These are phyloP conservation scores for Umbelopsis sp. DNA, from an alignment of 371 early-diverging fungal species.

Conservation along the genomic window DNA sequence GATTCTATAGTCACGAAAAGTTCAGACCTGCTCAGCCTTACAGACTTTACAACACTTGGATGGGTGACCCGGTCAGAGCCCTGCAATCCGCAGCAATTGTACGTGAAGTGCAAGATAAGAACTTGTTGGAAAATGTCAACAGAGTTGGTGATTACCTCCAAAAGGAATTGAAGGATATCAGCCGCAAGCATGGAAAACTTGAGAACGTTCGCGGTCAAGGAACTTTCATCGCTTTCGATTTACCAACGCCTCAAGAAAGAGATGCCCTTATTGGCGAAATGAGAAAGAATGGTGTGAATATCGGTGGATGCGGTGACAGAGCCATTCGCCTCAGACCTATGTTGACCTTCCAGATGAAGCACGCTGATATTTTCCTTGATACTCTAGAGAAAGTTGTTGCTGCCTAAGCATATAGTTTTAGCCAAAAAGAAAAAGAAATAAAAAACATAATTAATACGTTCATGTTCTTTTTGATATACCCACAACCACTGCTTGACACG, in stretches of 20 bases:
- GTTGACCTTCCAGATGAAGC: conserved; percentile 71
- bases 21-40: conserved; percentile 65
- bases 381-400: conserved; percentile 49
- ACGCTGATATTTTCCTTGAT: conserved; percentile 71
- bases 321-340: conserved; percentile 74
- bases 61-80: conserved; percentile 75
- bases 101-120: conserved; percentile 55
- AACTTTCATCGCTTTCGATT: conserved; percentile 74
- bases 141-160: conserved; percentile 63
- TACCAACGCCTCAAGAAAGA: conserved; percentile 51
- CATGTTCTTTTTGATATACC: no score
- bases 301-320: conserved; percentile 71
- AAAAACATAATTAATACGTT: no score
- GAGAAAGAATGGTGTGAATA: conserved; percentile 69
- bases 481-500: neutral
- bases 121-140: conserved; percentile 57
- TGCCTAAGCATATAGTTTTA: neutral
- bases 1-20: conserved; percentile 63
- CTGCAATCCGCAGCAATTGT: conserved; percentile 71
- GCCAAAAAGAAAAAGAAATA: no score
- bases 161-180: conserved; percentile 41
- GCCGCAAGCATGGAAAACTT: conserved; percentile 41
- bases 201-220: conserved; percentile 67
- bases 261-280: conserved; percentile 59
- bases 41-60: conserved; percentile 78